Evolutionary conservation across 495 filamentous ascomycete species (phyloP), one percentile per base, ranked within the genome.

Genomic region (Aspergillus mulundensis): DNA sequence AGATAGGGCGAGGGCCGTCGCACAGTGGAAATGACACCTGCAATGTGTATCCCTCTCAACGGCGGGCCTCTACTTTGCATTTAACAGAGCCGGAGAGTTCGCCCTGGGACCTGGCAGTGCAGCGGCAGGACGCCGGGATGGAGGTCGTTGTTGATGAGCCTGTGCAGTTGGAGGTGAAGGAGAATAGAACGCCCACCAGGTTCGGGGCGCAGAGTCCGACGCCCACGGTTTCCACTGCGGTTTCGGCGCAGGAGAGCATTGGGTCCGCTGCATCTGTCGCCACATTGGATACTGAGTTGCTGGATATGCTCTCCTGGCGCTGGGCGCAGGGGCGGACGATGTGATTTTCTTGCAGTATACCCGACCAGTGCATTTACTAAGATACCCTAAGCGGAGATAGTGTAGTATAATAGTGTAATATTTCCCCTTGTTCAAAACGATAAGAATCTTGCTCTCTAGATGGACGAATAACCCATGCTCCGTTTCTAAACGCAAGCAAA

Each of bases 251-350:
- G n/a, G 15, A 40, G 1, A 40, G 38, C 8, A 40, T 40, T 3
- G 38, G 5, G 15, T 18, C 38, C 8, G 14, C 38, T 40, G 3
- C 6, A 2, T 10, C 34, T 4, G 34, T 8, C 3, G n/a, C 25
- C n/a, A 52, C 4, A 30, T 10, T 49, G 45, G 40, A 55, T 45
- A 32, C 47, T 19, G 64, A 66, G 49, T 54, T 66, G 64, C 8
- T 56, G 19, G 64, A 66, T 40, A 36, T 66, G 34, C 32, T 66
- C n/a, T 62, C 59, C 0, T 66, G 64, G 64, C 61, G 61, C n/a
- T 59, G 45, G n/a, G 52, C 61, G 7, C 60, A 61, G 36, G 58
- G 58, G 2, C 11, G 38, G 32, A 18, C n/a, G 14, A 50, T 15
- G 1, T 11, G 24, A 23, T 59, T 8, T 7, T 36, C 5, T 6